These are phyloP conservation scores for Tricholoma saponaceum DNA, from an alignment of 768 basidiomycete species.

Conservation along the genomic window DNA sequence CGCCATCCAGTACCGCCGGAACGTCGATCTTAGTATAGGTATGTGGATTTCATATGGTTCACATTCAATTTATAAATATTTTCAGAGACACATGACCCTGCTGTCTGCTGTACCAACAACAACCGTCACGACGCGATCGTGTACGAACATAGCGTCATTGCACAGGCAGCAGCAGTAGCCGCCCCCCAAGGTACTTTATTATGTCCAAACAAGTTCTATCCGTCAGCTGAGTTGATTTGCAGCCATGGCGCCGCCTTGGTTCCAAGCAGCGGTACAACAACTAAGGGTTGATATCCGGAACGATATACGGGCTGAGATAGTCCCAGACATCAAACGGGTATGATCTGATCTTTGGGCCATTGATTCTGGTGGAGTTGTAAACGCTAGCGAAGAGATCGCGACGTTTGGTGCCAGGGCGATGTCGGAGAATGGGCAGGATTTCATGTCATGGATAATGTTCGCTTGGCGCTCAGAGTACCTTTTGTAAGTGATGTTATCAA, in stretches of 20 bases:
- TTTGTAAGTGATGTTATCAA: no score
- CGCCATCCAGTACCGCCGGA: neutral
- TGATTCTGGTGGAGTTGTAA: no score
- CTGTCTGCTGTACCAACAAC: neutral
- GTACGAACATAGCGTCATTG: neutral
- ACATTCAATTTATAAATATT: neutral
- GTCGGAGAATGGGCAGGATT: no score
- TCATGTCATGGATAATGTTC: no score
- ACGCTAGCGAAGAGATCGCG: no score
- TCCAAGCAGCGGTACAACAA: neutral
- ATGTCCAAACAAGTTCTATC: neutral
- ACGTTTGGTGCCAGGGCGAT: no score
- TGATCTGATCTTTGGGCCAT: neutral
- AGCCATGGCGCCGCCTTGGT: neutral
- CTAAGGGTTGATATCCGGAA: neutral
- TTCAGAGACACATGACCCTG: neutral
- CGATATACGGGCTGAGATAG: neutral
- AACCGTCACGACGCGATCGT: neutral
- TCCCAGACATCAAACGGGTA: neutral
- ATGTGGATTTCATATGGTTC: neutral
- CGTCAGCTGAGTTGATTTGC: neutral
- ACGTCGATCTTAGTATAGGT: neutral
- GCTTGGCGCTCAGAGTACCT: no score
- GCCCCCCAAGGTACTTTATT: conserved; percentile 2
- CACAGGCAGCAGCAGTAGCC: neutral